Percentiles rank a stretch among this genome's conserved stretches.
Conservation (phyloP, 1,284 basidiomycete species). For the Leccinum fallax region DNA sequence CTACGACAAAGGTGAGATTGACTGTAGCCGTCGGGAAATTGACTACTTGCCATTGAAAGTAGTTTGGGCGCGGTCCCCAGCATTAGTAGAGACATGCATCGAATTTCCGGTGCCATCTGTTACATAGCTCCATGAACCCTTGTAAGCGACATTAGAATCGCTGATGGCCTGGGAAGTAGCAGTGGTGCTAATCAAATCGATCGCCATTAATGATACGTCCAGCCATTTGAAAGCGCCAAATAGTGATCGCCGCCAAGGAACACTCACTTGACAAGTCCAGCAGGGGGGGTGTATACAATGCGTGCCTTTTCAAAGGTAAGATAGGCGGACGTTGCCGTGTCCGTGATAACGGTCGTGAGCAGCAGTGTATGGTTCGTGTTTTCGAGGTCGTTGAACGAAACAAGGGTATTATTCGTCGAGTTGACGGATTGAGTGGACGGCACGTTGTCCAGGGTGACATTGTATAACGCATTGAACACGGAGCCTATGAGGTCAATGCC, state of each 20-base stretch:
- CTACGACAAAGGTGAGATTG: conserved; percentile 35
- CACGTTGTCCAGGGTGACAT: conserved; percentile 49
- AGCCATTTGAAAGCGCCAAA: neutral
- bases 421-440: conserved; percentile 28
- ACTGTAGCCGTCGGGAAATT: conserved; percentile 17
- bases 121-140: conserved; percentile 51
- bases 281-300: conserved; percentile 41
- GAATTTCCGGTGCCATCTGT: conserved; percentile 30
- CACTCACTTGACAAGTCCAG: conserved; percentile 35
- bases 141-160: conserved; percentile 46
- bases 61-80: conserved; percentile 48
- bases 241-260: conserved; percentile 13
- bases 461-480: conserved; percentile 45
- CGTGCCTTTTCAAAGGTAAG: conserved; percentile 54
- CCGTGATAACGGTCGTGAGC: conserved; percentile 45
- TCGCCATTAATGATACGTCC: conserved; percentile 23
- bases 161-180: conserved; percentile 40
- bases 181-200: conserved; percentile 38
- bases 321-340: conserved; percentile 37
- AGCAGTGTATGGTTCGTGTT: conserved; percentile 49
- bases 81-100: conserved; percentile 48
- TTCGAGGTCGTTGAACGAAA: conserved; percentile 43
- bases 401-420: conserved; percentile 41
- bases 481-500: conserved; percentile 56
- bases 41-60: conserved; percentile 49